Evolutionary conservation across 345 rosid species (phyloP).

Genomic region (Geranium rotundifolium): DNA sequence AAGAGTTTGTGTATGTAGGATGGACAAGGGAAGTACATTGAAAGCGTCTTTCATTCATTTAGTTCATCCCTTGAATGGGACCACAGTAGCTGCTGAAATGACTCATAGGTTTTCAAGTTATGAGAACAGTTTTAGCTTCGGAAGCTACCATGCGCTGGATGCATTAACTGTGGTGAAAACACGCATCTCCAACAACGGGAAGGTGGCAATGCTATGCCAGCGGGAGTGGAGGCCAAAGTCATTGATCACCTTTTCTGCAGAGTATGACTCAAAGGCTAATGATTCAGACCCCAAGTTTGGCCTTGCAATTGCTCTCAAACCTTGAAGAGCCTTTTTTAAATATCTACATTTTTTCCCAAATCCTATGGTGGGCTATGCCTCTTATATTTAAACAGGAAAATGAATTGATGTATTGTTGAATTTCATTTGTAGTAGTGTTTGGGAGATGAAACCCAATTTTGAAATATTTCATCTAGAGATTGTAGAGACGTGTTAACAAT

Average conservation of each 20-base stretch:
- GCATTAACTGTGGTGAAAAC: conserved; percentile 49
- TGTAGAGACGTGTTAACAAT: no score
- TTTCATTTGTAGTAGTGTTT: not conserved
- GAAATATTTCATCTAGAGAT: conserved; percentile 1
- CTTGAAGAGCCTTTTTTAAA: conserved; percentile 21
- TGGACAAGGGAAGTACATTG: conserved; percentile 61
- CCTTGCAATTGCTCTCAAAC: conserved; percentile 67
- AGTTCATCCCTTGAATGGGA: conserved; percentile 33
- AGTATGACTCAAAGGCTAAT: conserved; percentile 48
- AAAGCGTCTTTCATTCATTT: conserved; percentile 60
- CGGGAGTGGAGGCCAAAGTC: conserved; percentile 81
- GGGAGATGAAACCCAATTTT: conserved; percentile 31
- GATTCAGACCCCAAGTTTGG: conserved; percentile 55
- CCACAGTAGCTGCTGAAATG: conserved; percentile 59
- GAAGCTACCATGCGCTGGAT: conserved; percentile 48
- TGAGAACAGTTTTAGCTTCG: conserved; percentile 49
- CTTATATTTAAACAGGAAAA: conserved; percentile 8
- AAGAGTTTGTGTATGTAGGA: conserved; percentile 23
- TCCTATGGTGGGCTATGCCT: conserved; percentile 7
- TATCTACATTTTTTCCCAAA: conserved; percentile 9
- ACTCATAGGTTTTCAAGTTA: conserved; percentile 46
- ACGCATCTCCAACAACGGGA: conserved; percentile 47
- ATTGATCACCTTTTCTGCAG: conserved; percentile 51
- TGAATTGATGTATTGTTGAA: conserved; percentile 3
- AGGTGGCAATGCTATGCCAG: conserved; percentile 50